A percentile compares a stretch with the other conserved stretches of the same genome.
phyloP scores from a whole-genome alignment of 768 basidiomycete species.

The Russula virescens region DNA sequence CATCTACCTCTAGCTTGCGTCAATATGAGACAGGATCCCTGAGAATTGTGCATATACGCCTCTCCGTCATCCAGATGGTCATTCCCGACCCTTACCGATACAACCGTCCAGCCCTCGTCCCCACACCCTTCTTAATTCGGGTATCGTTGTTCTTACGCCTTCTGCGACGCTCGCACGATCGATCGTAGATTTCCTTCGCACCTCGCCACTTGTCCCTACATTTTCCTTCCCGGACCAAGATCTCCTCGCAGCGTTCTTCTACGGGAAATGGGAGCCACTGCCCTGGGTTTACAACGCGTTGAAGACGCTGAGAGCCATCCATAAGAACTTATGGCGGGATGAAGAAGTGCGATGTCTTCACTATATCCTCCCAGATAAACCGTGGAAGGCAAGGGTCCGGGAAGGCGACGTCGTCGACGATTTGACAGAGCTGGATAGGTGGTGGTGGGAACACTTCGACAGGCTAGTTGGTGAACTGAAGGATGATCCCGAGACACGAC shows the following conservation, averaged over 20 bases:
- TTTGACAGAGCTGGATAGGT: slow-evolving; percentile 52
- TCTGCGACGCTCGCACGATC: slow-evolving; percentile 48
- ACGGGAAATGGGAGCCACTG: slow-evolving; percentile 70
- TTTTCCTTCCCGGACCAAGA: slow-evolving; percentile 93
- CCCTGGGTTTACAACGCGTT: slow-evolving; percentile 91
- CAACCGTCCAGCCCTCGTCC: slow-evolving; percentile 55
- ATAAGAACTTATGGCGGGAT: slow-evolving; percentile 76
- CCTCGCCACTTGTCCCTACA: slow-evolving; percentile 45
- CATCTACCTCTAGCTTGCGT: slow-evolving; percentile 18
- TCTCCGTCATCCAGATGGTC: slow-evolving; percentile 40
- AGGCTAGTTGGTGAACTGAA: slow-evolving; percentile 39
- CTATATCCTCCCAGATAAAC: slow-evolving; percentile 83
- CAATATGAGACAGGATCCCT: slow-evolving; percentile 53
- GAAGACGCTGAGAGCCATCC: slow-evolving; percentile 73
- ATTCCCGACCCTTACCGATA: slow-evolving; percentile 41
- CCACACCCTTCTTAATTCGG: slow-evolving; percentile 82
- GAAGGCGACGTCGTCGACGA: slow-evolving; percentile 37
- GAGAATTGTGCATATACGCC: slow-evolving; percentile 81
- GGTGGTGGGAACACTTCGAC: slow-evolving; percentile 77
- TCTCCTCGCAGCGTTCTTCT: slow-evolving; percentile 74
- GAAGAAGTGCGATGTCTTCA: slow-evolving; percentile 82
- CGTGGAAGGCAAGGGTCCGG: slow-evolving; percentile 60
- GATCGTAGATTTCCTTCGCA: slow-evolving; percentile 53
- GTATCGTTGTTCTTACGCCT: slow-evolving; percentile 80
- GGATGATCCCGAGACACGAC: slow-evolving; percentile 44